These are phyloP conservation scores for Fagus crenata DNA, from an alignment of 306 rosid genomes.

Conservation along the genomic window DNA sequence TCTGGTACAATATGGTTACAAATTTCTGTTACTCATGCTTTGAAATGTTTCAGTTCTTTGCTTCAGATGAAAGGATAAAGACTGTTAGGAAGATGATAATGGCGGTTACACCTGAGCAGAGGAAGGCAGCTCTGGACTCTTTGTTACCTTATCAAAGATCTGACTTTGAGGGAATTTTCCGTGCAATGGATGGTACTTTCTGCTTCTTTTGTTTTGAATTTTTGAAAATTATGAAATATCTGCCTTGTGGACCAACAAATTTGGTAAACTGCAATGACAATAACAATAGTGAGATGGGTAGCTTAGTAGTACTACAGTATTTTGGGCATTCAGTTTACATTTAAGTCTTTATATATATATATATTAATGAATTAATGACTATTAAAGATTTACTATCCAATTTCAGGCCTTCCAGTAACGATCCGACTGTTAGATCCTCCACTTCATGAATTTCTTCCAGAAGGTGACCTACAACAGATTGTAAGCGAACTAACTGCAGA, in stretches of 20 bases:
- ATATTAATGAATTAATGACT: not conserved
- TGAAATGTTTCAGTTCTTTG: constrained; percentile 75
- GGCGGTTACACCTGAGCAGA: constrained; percentile 76
- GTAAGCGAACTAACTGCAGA: constrained; percentile 73
- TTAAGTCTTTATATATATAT: not conserved
- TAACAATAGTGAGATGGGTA: not conserved
- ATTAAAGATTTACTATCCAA: not conserved
- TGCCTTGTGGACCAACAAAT: not conserved
- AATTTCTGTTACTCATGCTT: constrained; percentile 19
- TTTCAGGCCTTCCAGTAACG: constrained; percentile 88
- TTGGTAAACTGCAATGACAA: not conserved
- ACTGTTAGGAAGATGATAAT: constrained; percentile 95
- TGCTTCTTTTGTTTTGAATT: constrained; percentile 1
- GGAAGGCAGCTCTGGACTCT: constrained; percentile 77
- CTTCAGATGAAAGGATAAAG: constrained; percentile 88
- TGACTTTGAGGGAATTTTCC: constrained; percentile 94
- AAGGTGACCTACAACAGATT: constrained; percentile 86
- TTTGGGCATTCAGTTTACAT: not conserved
- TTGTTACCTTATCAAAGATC: constrained; percentile 94
- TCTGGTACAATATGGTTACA: constrained; percentile 3
- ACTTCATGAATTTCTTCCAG: constrained; percentile 98
- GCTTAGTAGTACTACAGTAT: not conserved
- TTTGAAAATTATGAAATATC: not conserved
- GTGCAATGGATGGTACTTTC: constrained; percentile 87
- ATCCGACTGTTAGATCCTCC: constrained; percentile 97